These are phyloP conservation scores for Auriscalpium orientale DNA, from an alignment of 768 basidiomycete species.

Conservation along the genomic window DNA sequence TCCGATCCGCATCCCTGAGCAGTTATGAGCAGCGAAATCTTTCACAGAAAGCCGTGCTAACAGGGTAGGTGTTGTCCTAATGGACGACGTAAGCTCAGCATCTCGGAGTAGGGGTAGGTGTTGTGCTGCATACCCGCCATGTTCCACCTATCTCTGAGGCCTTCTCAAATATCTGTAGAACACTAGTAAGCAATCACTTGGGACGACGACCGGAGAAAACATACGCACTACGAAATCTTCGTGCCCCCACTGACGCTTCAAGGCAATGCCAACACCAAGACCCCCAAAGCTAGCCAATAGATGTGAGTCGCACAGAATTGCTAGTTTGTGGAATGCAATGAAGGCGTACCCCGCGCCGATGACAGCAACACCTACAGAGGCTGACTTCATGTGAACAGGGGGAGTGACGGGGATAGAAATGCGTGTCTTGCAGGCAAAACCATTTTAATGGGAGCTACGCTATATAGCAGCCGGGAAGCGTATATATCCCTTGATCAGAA, in stretches of 20 bases:
- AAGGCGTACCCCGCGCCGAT: not conserved
- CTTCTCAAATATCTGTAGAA: not conserved
- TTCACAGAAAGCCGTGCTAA: not conserved
- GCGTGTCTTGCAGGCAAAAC: too few species aligned
- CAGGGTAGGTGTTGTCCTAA: conserved; percentile 4
- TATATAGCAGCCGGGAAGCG: too few species aligned
- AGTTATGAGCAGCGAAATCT: not conserved
- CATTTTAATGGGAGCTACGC: too few species aligned
- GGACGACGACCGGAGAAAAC: not conserved
- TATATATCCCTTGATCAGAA: too few species aligned
- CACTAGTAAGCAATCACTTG: not conserved
- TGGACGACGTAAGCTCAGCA: too few species aligned
- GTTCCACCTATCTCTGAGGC: conserved; percentile 1
- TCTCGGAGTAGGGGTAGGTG: not conserved
- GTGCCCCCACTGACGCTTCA: not conserved
- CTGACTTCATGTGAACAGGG: not conserved
- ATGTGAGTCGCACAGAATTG: not conserved
- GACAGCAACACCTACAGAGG: not conserved
- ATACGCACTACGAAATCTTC: not conserved
- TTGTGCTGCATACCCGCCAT: not conserved
- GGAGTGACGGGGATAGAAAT: too few species aligned
- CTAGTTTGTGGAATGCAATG: not conserved
- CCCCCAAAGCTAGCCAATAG: not conserved
- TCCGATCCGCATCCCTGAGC: not conserved
- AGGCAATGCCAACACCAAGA: not conserved